Conservation (phyloP, 177 flowering plant genomes). For the Vitis hybrid region DNA sequence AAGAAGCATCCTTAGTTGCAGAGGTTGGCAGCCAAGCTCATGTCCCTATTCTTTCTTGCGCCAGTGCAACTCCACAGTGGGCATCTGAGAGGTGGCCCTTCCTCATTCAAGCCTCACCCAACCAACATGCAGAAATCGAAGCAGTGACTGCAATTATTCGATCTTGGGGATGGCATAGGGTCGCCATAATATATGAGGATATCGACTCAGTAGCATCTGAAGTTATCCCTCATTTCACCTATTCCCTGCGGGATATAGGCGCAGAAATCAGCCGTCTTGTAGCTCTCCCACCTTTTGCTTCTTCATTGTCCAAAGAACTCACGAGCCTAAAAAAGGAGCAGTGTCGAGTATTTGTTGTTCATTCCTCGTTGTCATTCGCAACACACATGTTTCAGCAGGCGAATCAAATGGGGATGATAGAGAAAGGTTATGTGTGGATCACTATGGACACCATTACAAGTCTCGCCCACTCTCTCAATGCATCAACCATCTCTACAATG, state of each 20-base stretch:
- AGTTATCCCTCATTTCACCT: conserved; percentile 22
- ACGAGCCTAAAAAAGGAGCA: conserved; percentile 19
- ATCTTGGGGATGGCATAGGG: conserved; percentile 31
- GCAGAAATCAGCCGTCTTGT: conserved; percentile 21
- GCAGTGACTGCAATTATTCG: conserved; percentile 34
- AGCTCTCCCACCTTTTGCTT: conserved; percentile 23
- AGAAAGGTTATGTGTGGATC: conserved; percentile 29
- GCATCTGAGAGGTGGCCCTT: conserved; percentile 29
- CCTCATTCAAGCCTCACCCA: conserved; percentile 26
- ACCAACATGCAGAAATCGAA: conserved; percentile 21
- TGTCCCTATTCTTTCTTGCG: conserved; percentile 33
- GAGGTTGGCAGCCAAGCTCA: conserved; percentile 14
- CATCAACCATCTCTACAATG: conserved; percentile 15
- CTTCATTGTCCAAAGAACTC: conserved; percentile 21
- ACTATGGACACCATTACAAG: conserved; percentile 17
- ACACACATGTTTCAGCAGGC: conserved; percentile 23
- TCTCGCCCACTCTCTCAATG: conserved; percentile 15
- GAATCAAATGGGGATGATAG: conserved; percentile 29
- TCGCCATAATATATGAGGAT: conserved; percentile 36
- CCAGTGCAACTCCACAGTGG: conserved; percentile 26
- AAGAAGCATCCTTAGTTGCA: conserved; percentile 28
- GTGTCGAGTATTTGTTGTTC: conserved; percentile 30
- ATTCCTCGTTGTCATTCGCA: conserved; percentile 13
- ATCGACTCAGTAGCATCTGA: conserved; percentile 7
- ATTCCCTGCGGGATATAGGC: conserved; percentile 23